Evolutionary conservation across 768 basidiomycete genomes (phyloP), one percentile per base, ranked within the genome.

Genomic region (Leucogyrophana mollusca): DNA sequence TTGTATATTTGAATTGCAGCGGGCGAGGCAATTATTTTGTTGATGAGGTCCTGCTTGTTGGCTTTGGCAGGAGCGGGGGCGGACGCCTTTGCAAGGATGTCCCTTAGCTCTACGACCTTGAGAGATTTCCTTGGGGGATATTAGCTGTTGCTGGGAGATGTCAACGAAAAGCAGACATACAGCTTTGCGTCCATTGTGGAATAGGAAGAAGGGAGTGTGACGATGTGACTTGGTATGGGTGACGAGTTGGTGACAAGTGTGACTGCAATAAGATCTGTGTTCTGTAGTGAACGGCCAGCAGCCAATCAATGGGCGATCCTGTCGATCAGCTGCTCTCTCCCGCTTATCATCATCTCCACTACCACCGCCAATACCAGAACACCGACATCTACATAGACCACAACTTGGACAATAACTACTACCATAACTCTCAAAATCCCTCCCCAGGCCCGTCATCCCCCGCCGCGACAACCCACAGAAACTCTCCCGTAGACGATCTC

Each of bases 71-170:
- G 75, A 25, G 72, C 61, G 4, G 76, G 38, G 45, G 79, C 67
- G 27, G 59, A 48, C 17, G 83, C 85, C 37, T 70, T 72, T 43
- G 70, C 34, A 58, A 87, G 79, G 50, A 87, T 77, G 46, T 78
- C 73, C 57, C 70, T 80, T 63, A 88, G 80, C 54, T 88, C 85
- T 27, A 76, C 74, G 59, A 87, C 86, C 64, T 85, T 87, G 70
- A 88, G 80, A 1, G 80, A 66, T 64, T 81, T 83, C 49, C 74
- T 74, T 27, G 44, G 41, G 24, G 9, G n/a, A 9, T 14, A 17
- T 49, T 1, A 40, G 48, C 46, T 13, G 30, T 16, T 4, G 45
- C 23, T n/a, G n/a, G 30, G 16, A 13, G 18, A 22, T 34, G 45
- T 16, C 23, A n/a, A 9, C 35, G 27, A 17, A 42, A 22, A 14